These are phyloP conservation scores for Macrophomina pseudophaseolina DNA, from an alignment of 2,329 filamentous ascomycete genomes.

Conservation along the genomic window DNA sequence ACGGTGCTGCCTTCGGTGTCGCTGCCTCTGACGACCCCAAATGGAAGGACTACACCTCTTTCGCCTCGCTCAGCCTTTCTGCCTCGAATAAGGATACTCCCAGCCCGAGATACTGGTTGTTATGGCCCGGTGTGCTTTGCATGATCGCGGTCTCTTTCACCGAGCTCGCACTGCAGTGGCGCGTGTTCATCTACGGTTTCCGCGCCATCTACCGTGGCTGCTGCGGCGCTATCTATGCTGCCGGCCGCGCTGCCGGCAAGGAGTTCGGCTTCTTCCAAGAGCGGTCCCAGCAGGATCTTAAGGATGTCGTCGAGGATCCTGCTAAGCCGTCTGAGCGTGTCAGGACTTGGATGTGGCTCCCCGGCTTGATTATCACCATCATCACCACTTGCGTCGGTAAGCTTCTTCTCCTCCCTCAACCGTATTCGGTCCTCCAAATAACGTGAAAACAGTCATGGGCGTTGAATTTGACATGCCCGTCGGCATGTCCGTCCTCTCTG, in stretches of 20 bases:
- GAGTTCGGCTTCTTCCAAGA: constrained; percentile 50
- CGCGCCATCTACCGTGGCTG: constrained; percentile 56
- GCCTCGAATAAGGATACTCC: constrained; percentile 50
- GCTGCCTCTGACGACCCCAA: constrained; percentile 45
- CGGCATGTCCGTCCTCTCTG: constrained; percentile 61
- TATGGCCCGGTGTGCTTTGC: constrained; percentile 58
- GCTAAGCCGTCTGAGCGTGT: constrained; percentile 55
- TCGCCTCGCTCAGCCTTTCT: constrained; percentile 44
- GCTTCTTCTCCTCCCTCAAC: background rate
- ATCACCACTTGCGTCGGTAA: constrained; percentile 53
- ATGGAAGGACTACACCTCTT: constrained; percentile 51
- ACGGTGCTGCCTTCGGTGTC: constrained; percentile 54
- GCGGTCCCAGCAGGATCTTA: constrained; percentile 45
- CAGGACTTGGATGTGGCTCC: constrained; percentile 59
- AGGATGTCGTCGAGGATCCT: constrained; percentile 57
- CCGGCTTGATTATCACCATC: constrained; percentile 54
- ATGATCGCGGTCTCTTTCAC: constrained; percentile 60
- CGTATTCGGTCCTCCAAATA: background rate
- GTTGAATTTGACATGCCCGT: constrained; percentile 62
- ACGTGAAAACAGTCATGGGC: constrained; percentile 48
- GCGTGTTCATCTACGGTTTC: constrained; percentile 53
- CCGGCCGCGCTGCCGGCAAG: constrained; percentile 50
- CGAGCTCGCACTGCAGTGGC: constrained; percentile 50
- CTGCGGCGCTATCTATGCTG: constrained; percentile 50
- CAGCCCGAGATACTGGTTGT: constrained; percentile 57